phyloP scores from a whole-genome alignment of 1,284 basidiomycete species.

The Quambalaria eucalypti region DNA sequence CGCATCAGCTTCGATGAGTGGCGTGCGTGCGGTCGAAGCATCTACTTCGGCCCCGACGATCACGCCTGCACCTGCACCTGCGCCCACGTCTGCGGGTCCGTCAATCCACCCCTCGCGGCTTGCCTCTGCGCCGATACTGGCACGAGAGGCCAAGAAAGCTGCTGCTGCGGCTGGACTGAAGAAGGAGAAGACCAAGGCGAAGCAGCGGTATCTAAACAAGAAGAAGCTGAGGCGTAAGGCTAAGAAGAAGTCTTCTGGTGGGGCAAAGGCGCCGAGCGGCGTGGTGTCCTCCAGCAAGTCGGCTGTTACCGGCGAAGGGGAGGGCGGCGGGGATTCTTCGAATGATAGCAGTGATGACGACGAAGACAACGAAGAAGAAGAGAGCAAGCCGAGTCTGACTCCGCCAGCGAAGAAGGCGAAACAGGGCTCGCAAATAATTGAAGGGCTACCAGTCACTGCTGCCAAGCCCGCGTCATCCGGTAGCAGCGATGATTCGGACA shows the following conservation, averaged over 20 bases:
- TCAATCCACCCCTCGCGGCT: slow-evolving; percentile 32
- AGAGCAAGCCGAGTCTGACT: not conserved
- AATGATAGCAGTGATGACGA: not conserved
- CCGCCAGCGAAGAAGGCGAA: not conserved
- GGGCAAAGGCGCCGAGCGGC: not conserved
- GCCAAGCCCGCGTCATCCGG: too few relatives aligned
- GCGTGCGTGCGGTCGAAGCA: not conserved
- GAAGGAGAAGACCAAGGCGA: slow-evolving; percentile 39
- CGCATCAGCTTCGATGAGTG: not conserved
- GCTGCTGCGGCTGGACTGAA: slow-evolving; percentile 6
- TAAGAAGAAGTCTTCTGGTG: slow-evolving; percentile 10
- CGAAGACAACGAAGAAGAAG: not conserved
- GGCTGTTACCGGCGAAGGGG: not conserved
- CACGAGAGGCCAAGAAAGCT: slow-evolving; percentile 18
- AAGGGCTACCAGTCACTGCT: too few relatives aligned
- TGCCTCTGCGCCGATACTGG: slow-evolving; percentile 18
- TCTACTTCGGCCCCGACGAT: slow-evolving; percentile 1
- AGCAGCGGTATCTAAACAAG: slow-evolving; percentile 37
- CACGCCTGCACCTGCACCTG: not conserved
- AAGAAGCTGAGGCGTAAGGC: slow-evolving; percentile 40
- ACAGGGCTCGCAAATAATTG: not conserved
- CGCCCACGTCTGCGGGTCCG: not conserved
- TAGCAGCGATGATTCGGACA: not conserved
- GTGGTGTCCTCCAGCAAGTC: not conserved
- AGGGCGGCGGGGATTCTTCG: not conserved